Conservation (phyloP, 2,329 filamentous ascomycete genomes). For the Monosporascus sp. region DNA sequence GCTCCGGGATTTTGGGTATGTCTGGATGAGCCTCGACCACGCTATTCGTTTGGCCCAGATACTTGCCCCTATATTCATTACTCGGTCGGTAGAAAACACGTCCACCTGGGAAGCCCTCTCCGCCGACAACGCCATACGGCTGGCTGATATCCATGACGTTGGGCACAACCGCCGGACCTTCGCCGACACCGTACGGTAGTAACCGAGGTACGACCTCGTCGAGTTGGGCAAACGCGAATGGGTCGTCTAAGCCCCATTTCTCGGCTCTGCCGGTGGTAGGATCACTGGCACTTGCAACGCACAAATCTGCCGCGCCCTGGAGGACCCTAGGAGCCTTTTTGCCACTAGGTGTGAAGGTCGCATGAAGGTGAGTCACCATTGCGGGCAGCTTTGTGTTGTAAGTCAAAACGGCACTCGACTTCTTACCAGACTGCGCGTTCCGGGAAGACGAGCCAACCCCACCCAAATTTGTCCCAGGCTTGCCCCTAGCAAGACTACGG, state of each 20-base stretch:
- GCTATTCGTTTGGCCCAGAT: slow-evolving; percentile 58
- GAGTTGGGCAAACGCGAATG: slow-evolving; percentile 70
- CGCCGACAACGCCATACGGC: slow-evolving; percentile 74
- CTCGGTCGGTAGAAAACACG: slow-evolving; percentile 70
- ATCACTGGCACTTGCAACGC: slow-evolving; percentile 75
- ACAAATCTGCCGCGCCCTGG: slow-evolving; percentile 75
- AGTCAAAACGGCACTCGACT: slow-evolving; percentile 68
- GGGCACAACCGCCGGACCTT: slow-evolving; percentile 71
- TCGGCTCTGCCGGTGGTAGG: slow-evolving; percentile 71
- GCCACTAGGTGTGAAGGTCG: slow-evolving; percentile 60
- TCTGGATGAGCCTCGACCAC: slow-evolving; percentile 61
- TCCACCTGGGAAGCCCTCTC: slow-evolving; percentile 81
- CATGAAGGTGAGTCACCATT: slow-evolving; percentile 74
- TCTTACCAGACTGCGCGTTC: slow-evolving; percentile 52
- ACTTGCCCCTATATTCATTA: slow-evolving; percentile 71
- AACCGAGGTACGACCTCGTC: slow-evolving; percentile 70
- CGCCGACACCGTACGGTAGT: slow-evolving; percentile 69
- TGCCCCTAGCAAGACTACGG: slow-evolving; percentile 75
- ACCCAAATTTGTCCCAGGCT: slow-evolving; percentile 57
- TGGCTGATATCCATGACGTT: slow-evolving; percentile 92
- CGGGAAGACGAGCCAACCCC: slow-evolving; percentile 48
- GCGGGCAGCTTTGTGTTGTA: slow-evolving; percentile 82
- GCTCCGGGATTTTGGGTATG: slow-evolving; percentile 68
- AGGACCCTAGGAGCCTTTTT: slow-evolving; percentile 75
- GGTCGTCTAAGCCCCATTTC: slow-evolving; percentile 75